Base-by-base conservation (phyloP, 257 asterid genomes). In the Thymus mandschuricus region DNA sequence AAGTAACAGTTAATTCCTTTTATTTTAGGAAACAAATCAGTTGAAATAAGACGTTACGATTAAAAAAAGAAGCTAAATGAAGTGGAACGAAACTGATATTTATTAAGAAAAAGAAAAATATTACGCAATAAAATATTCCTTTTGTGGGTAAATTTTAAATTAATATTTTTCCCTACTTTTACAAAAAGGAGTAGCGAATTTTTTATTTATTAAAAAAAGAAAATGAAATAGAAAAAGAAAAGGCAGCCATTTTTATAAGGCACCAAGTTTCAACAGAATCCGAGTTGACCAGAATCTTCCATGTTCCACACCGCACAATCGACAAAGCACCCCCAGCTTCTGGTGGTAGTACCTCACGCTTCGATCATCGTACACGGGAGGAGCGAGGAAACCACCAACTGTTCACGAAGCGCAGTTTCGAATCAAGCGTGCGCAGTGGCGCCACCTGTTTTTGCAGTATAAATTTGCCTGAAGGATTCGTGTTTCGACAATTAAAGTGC, bases 281-380 rank as follows among this genome's bases (percentile, higher is more conserved):
- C n/a, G 63, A 57, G 76, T 73, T 78, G 82, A 73, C 75, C 34
- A 70, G 77, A 70, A 74, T 51, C 68, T 64, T 64, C 66, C 43
- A 52, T 44, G 54, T 15, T 71, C 13, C 67, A 51, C 63, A 46
- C 75, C 66, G 45, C 51, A 43, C 66, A 45, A 29, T 30, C 28
- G 33, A 8, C 8, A 27, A 34, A 35, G 0, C 38, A 52, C 0
- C 8, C 0, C 8, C 8, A 21, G 35, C 8, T 38, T 4, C 41
- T 10, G 3, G 44, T 28, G 12, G 50, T 59, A 10, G 80, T 65
- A 75, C 83, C 64, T 54, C 69, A 46, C 77, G 80, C 83, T 70
- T 60, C 51, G 49, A 8, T n/a, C 30, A 61, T 79, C 43, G 83
- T 70, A 79, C 75, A 9, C 57, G 35, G 5, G 44, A 8, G 34